These are phyloP conservation scores for Neurospora sp. DNA, from an alignment of 495 filamentous ascomycete genomes.

Conservation along the genomic window DNA sequence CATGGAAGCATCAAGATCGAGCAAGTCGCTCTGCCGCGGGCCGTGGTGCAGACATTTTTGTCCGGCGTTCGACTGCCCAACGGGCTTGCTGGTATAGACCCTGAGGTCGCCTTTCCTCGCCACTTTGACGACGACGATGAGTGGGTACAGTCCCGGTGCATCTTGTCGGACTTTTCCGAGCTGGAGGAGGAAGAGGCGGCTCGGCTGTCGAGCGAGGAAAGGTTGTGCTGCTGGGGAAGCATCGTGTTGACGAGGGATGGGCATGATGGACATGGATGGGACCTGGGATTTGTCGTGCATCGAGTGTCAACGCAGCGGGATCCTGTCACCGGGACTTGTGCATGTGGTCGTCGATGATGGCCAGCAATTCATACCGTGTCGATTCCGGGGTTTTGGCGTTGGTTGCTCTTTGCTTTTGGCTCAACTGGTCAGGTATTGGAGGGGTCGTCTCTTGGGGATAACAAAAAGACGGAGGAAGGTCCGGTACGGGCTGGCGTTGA, in stretches of 20 bases:
- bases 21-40: conserved; percentile 11
- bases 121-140: conserved; percentile 21
- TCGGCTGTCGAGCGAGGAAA: conserved; percentile 8
- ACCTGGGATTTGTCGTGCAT: conserved; percentile 7
- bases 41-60: conserved; percentile 10
- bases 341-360: neutral
- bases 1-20: conserved; percentile 5
- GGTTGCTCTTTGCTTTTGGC: neutral
- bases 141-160: conserved; percentile 21
- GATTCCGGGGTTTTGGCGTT: neutral
- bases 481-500: neutral
- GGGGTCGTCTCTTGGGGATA: neutral
- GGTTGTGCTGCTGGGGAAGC: conserved; percentile 22
- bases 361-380: neutral
- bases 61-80: conserved; percentile 3
- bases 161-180: conserved; percentile 18
- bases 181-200: conserved; percentile 14
- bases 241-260: conserved; percentile 2
- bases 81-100: neutral
- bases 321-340: neutral
- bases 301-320: conserved; percentile 3
- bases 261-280: neutral
- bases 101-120: neutral
- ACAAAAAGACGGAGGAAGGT: neutral
- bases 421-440: neutral